Percentiles rank a stretch among this genome's conserved stretches.
Conservation (phyloP, 1,139 yeast genomes). For the Candida sanyaensis region DNA sequence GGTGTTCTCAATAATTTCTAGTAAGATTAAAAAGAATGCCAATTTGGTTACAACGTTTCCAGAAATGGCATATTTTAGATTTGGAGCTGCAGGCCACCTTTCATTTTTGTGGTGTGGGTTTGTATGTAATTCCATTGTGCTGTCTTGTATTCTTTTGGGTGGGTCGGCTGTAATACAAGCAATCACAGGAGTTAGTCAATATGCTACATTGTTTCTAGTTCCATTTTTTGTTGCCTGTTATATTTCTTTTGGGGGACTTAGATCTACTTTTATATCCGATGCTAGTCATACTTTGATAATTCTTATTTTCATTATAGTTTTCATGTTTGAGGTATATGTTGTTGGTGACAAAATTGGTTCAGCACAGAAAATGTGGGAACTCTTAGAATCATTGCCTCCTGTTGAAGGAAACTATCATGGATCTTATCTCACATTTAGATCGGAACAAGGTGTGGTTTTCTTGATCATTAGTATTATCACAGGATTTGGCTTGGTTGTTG, state of each 20-base stretch:
- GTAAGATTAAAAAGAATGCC: conserved; percentile 39
- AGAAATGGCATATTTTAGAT: conserved; percentile 38
- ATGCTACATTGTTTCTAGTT: conserved; percentile 36
- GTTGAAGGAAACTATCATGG: conserved; percentile 48
- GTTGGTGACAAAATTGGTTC: conserved; percentile 46
- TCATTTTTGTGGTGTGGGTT: conserved; percentile 38
- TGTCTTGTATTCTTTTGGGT: conserved; percentile 39
- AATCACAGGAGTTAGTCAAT: conserved; percentile 36
- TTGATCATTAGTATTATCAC: conserved; percentile 32
- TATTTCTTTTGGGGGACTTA: conserved; percentile 45
- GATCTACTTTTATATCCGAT: conserved; percentile 50
- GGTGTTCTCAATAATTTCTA: conserved; percentile 37
- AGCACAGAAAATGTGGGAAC: conserved; percentile 46
- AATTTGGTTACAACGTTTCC: conserved; percentile 41
- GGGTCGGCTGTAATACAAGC: conserved; percentile 39
- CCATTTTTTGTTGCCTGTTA: conserved; percentile 40
- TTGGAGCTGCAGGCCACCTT: conserved; percentile 38
- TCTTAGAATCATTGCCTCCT: conserved; percentile 39
- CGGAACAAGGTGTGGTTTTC: conserved; percentile 41
- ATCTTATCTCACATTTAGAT: conserved; percentile 46
- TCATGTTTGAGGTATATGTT: conserved; percentile 43
- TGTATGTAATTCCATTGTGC: conserved; percentile 37
- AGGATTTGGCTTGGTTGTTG: conserved; percentile 67
- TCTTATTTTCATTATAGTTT: conserved; percentile 38
- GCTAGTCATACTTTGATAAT: conserved; percentile 46